phyloP scores from a whole-genome alignment of 2,329 filamentous ascomycete genomes.

The Coniella vitis region DNA sequence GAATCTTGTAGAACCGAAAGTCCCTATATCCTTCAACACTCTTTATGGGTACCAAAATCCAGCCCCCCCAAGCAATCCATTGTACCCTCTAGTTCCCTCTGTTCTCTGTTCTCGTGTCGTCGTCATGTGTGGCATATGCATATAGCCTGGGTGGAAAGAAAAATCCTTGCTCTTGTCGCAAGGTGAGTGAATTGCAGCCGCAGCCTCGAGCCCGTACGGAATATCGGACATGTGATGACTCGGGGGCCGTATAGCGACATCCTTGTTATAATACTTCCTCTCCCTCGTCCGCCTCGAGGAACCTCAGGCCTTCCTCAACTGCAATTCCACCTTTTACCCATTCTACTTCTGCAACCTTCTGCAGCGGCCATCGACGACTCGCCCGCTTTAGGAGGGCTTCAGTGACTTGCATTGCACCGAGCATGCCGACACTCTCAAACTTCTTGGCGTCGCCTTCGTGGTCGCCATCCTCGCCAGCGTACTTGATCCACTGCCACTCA shows the following conservation, averaged over 20 bases:
- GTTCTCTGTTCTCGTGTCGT: too few relatives aligned
- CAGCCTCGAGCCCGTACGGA: not conserved
- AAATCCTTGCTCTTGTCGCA: too few relatives aligned
- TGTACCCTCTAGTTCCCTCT: too few relatives aligned
- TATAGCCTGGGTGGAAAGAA: too few relatives aligned
- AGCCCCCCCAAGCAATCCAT: too few relatives aligned
- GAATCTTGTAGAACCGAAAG: too few relatives aligned
- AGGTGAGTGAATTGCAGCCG: too few relatives aligned
- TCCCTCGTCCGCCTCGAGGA: constrained; percentile 52
- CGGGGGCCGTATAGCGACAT: too few relatives aligned
- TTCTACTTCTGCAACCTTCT: constrained; percentile 61
- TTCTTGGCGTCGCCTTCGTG: constrained; percentile 63
- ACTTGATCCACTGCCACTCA: constrained; percentile 92
- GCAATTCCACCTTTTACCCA: constrained; percentile 74
- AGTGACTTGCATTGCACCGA: constrained; percentile 73
- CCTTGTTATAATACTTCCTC: constrained; percentile 39
- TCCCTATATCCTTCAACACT: too few relatives aligned
- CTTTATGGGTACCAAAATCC: too few relatives aligned
- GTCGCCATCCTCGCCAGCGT: constrained; percentile 76
- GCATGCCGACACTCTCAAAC: constrained; percentile 57
- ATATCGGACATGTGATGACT: not conserved
- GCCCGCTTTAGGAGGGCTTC: constrained; percentile 80
- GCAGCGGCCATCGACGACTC: constrained; percentile 67
- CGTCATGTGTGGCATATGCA: too few relatives aligned
- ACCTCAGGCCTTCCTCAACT: constrained; percentile 55